Conservation (phyloP, 2,329 filamentous ascomycete genomes). For the Colletotrichum limetticola region DNA sequence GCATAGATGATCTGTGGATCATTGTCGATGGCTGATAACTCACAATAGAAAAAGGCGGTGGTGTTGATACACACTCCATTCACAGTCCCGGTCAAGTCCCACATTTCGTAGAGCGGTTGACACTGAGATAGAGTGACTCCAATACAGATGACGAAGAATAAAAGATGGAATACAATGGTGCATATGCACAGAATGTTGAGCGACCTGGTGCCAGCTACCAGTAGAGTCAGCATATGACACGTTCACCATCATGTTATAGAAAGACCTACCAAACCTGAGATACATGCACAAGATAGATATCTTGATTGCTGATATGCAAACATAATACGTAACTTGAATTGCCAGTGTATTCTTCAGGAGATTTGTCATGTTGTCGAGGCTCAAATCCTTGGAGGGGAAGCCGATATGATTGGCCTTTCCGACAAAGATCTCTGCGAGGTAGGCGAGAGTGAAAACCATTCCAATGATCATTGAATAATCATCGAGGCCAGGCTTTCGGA, state of each 20-base stretch:
- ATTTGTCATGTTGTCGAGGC: constrained; percentile 36
- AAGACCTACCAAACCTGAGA: constrained; percentile 52
- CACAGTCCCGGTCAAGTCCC: constrained; percentile 48
- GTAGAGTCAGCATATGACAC: neutral
- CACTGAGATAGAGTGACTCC: constrained; percentile 53
- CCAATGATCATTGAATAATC: constrained; percentile 37
- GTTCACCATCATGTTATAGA: neutral
- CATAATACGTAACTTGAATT: constrained; percentile 54
- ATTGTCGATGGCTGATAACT: constrained; percentile 13
- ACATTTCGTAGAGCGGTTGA: constrained; percentile 52
- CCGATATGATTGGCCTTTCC: constrained; percentile 38
- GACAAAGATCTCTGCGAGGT: constrained; percentile 37
- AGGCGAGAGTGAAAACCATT: constrained; percentile 29
- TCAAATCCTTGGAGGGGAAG: constrained; percentile 33
- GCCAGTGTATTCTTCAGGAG: constrained; percentile 45
- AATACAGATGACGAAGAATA: constrained; percentile 54
- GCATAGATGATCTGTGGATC: neutral
- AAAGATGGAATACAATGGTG: constrained; percentile 50
- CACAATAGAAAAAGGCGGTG: constrained; percentile 54
- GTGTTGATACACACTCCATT: constrained; percentile 52
- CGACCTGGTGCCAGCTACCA: constrained; percentile 34
- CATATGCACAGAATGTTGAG: constrained; percentile 45
- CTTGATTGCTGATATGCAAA: constrained; percentile 52
- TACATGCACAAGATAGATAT: constrained; percentile 58
- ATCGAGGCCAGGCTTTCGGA: constrained; percentile 37